phyloP scores from a whole-genome alignment of 1,284 basidiomycete genomes.

The Crucibulum parvulum region DNA sequence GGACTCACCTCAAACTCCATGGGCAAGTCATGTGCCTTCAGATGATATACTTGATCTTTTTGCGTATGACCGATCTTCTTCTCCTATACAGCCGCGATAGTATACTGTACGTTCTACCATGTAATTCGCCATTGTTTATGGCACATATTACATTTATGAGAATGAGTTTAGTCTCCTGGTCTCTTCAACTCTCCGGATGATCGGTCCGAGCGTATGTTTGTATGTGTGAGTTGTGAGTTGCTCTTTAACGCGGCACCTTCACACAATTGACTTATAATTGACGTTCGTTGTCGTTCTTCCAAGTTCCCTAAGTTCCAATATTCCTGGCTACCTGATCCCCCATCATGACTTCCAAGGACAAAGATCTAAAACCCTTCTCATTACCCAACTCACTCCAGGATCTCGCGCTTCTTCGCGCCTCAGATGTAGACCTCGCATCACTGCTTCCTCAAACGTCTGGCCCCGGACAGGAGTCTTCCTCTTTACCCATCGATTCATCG shows the following conservation, averaged over 20 bases:
- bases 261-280: too few species aligned
- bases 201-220: too few species aligned
- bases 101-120: neutral
- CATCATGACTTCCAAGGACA: constrained; percentile 36
- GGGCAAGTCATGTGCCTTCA: constrained; percentile 35
- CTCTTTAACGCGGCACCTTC: too few species aligned
- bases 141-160: neutral
- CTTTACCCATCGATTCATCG: constrained; percentile 37
- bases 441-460: constrained; percentile 35
- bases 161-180: too few species aligned
- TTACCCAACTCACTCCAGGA: constrained; percentile 71
- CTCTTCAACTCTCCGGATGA: too few species aligned
- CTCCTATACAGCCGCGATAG: constrained; percentile 7
- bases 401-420: constrained; percentile 71
- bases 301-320: neutral
- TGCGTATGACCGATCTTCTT: constrained; percentile 42
- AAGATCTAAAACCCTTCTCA: constrained; percentile 56
- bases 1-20: neutral
- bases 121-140: neutral
- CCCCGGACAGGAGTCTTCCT: constrained; percentile 12
- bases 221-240: too few species aligned
- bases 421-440: constrained; percentile 58
- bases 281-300: neutral
- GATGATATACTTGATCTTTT: constrained; percentile 62
- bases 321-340: neutral